These are phyloP conservation scores for Dothistroma pini DNA, from an alignment of 2,329 filamentous ascomycete species.

Conservation along the genomic window DNA sequence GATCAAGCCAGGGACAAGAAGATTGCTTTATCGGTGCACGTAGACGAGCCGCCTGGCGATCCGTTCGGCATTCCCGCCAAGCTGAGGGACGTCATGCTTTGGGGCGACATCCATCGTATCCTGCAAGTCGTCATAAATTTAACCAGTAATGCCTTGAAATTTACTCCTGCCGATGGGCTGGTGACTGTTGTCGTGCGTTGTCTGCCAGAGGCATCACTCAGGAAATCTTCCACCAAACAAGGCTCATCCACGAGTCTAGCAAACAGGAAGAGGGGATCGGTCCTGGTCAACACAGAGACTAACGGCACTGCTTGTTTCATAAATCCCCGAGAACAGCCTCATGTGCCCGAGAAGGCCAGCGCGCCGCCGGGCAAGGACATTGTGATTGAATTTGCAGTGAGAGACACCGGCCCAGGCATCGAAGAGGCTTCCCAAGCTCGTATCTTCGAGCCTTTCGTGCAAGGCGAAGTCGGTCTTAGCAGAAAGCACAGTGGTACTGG, in stretches of 20 bases:
- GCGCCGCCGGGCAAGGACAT: slow-evolving; percentile 60
- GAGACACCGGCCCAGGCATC: slow-evolving; percentile 85
- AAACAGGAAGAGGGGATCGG: background rate
- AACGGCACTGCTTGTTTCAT: slow-evolving; percentile 19
- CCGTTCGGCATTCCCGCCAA: slow-evolving; percentile 39
- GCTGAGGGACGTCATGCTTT: slow-evolving; percentile 79
- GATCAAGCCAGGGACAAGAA: slow-evolving; percentile 78
- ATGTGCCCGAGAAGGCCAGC: slow-evolving; percentile 9
- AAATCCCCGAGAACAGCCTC: slow-evolving; percentile 13
- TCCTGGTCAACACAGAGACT: background rate
- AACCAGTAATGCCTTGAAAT: slow-evolving; percentile 88
- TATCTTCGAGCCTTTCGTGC: slow-evolving; percentile 92
- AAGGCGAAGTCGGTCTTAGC: slow-evolving; percentile 83
- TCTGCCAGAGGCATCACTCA: slow-evolving; percentile 50
- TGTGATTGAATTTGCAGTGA: slow-evolving; percentile 80
- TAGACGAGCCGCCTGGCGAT: slow-evolving; percentile 45
- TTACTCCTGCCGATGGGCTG: slow-evolving; percentile 72
- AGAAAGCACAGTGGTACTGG: slow-evolving; percentile 90
- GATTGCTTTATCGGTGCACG: slow-evolving; percentile 71
- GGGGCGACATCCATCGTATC: slow-evolving; percentile 86
- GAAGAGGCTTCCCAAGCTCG: slow-evolving; percentile 70
- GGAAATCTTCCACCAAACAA: slow-evolving; percentile 10
- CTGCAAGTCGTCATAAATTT: slow-evolving; percentile 89
- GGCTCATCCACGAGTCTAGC: slow-evolving; percentile 1
- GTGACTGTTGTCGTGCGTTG: slow-evolving; percentile 76